Percentiles rank a stretch among this genome's conserved stretches.
phyloP scores from a whole-genome alignment of 805 yeast species.

The Zygosaccharomyces kombuchaensis region DNA sequence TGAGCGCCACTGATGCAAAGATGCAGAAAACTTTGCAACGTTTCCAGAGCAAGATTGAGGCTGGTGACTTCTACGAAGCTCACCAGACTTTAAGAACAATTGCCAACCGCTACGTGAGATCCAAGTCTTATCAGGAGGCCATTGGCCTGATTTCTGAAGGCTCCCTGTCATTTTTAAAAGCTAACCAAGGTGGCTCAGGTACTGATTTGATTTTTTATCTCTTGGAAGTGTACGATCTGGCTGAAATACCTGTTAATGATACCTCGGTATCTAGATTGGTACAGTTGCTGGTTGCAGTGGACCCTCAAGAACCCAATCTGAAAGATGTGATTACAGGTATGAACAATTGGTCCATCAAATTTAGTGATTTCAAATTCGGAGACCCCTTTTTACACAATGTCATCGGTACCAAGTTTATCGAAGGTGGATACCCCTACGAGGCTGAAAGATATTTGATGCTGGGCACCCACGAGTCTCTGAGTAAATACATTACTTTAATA shows the following conservation, averaged over 20 bases:
- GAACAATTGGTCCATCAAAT: conserved; percentile 59
- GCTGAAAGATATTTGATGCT: conserved; percentile 71
- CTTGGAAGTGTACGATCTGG: conserved; percentile 60
- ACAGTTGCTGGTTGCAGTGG: conserved; percentile 43
- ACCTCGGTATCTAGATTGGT: conserved; percentile 45
- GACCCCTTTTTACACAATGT: conserved; percentile 72
- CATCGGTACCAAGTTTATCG: conserved; percentile 62
- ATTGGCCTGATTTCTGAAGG: conserved; percentile 69
- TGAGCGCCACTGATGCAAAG: conserved; percentile 33
- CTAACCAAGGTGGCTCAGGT: conserved; percentile 74
- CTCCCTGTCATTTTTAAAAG: conserved; percentile 60
- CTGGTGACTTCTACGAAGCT: conserved; percentile 86
- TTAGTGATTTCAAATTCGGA: conserved; percentile 53
- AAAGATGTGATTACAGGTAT: conserved; percentile 63
- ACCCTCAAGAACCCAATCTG: conserved; percentile 54
- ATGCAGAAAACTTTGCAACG: conserved; percentile 58
- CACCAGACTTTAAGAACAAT: conserved; percentile 92
- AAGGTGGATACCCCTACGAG: conserved; percentile 48
- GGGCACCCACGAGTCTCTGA: conserved; percentile 57
- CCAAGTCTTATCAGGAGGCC: conserved; percentile 65
- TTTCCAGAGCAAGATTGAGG: conserved; percentile 62
- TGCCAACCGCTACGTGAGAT: conserved; percentile 73
- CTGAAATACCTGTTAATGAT: conserved; percentile 41
- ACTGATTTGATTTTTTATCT: conserved; percentile 71
- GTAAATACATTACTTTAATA: conserved; percentile 42